Evolutionary conservation across 2,329 filamentous ascomycete genomes (phyloP).

Genomic region (Apiospora phragmitis): DNA sequence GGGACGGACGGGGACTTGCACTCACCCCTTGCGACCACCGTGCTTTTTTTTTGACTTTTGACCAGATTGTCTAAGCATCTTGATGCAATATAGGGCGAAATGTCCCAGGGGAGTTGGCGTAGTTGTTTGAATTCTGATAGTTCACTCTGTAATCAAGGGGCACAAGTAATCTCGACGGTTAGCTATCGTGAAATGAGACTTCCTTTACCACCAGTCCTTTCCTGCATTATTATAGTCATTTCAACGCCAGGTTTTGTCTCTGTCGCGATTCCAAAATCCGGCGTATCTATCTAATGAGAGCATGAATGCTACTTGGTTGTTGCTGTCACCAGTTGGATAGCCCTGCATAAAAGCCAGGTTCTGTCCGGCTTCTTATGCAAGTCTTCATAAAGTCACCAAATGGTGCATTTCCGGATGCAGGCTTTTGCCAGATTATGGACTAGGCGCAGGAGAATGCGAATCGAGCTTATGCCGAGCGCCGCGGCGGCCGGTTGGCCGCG

Average conservation of each 20-base stretch:
- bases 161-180: not conserved
- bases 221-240: not conserved
- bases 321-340: not conserved
- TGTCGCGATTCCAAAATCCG: not conserved
- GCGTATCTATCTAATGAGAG: not conserved
- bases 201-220: not conserved
- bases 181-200: not conserved
- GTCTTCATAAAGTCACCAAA: not conserved
- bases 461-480: not conserved
- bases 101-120: no score
- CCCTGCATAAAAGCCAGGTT: not conserved
- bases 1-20: no score
- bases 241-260: not conserved
- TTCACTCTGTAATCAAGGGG: no score
- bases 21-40: not conserved
- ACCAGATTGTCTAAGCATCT: not conserved
- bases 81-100: not conserved
- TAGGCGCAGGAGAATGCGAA: not conserved
- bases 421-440: not conserved
- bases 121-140: not conserved
- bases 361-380: not conserved
- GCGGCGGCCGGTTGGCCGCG: not conserved
- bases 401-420: no score
- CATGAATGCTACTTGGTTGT: no score
- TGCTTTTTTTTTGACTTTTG: not conserved